A percentile compares a stretch with the other conserved stretches of the same genome.
Evolutionary conservation across 163 green algal species (phyloP).

Genomic region (Chlorella variabilis): DNA sequence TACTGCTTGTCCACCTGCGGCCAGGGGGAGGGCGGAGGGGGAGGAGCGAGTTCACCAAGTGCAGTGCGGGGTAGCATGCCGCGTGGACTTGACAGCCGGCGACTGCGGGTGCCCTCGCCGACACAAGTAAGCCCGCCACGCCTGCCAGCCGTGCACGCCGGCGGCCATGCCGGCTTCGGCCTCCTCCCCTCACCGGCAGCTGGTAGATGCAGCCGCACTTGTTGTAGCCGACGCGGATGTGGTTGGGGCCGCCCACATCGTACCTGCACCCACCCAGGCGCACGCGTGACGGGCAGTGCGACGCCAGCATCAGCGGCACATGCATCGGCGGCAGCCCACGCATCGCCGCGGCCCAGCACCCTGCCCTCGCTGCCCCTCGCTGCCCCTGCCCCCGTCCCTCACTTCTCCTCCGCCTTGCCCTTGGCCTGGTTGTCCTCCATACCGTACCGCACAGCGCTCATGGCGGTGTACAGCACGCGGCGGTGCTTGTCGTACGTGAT

Average conservation of each 20-base stretch:
- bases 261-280: neutral
- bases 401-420: conserved; percentile 19
- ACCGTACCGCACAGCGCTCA: conserved; percentile 36
- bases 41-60: neutral
- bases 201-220: conserved; percentile 73
- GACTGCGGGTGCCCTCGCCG: too few species aligned
- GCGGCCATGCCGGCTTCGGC: too few species aligned
- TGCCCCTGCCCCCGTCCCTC: too few species aligned
- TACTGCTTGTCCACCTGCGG: conserved; percentile 42
- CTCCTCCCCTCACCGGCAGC: neutral
- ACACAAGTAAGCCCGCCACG: too few species aligned
- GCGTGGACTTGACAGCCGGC: too few species aligned
- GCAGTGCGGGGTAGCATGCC: too few species aligned
- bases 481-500: conserved; percentile 50
- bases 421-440: conserved; percentile 66
- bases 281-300: too few species aligned
- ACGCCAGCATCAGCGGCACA: too few species aligned
- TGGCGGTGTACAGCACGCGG: conserved; percentile 52
- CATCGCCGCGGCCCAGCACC: too few species aligned
- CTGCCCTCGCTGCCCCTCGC: too few species aligned
- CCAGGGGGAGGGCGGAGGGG: conserved; percentile 13
- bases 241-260: conserved; percentile 26
- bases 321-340: too few species aligned
- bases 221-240: conserved; percentile 65
- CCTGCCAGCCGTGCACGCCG: too few species aligned